These are phyloP conservation scores for Neurospora hispaniola DNA, from an alignment of 495 filamentous ascomycete genomes.

Conservation along the genomic window DNA sequence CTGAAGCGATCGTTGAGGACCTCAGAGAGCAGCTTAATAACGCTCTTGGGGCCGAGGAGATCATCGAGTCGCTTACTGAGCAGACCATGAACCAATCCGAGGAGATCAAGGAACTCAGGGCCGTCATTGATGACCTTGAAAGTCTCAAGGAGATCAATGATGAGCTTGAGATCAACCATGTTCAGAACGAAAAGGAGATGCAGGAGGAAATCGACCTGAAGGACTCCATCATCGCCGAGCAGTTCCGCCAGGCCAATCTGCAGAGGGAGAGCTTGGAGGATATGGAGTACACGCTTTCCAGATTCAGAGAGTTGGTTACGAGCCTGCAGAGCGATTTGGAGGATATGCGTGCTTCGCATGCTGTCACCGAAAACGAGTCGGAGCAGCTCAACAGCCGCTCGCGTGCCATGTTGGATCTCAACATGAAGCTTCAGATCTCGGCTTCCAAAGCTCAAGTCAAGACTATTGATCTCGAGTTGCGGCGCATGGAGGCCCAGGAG, in stretches of 20 bases:
- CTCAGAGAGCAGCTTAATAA: conserved; percentile 84
- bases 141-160: conserved; percentile 83
- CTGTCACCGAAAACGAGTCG: conserved; percentile 84
- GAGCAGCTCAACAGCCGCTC: conserved; percentile 77
- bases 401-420: conserved; percentile 89
- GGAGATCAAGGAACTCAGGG: conserved; percentile 69
- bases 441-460: conserved; percentile 86
- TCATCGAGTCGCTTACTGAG: conserved; percentile 86
- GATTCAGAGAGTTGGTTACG: conserved; percentile 81
- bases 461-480: conserved; percentile 82
- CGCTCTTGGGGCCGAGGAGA: conserved; percentile 75
- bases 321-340: conserved; percentile 80
- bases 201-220: conserved; percentile 84
- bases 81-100: conserved; percentile 73
- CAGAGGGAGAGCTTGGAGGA: conserved; percentile 75
- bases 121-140: conserved; percentile 75
- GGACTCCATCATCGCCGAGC: conserved; percentile 67
- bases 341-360: conserved; percentile 81
- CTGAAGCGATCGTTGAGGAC: conserved; percentile 73
- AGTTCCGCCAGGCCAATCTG: conserved; percentile 48
- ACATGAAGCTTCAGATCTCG: conserved; percentile 82
- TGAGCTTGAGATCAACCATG: conserved; percentile 86
- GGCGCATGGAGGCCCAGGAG: conserved; percentile 82
- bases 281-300: conserved; percentile 75
- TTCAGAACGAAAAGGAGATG: conserved; percentile 86